phyloP scores from a whole-genome alignment of 148 eudicot genomes.

The Vaccinium myrtillus region DNA sequence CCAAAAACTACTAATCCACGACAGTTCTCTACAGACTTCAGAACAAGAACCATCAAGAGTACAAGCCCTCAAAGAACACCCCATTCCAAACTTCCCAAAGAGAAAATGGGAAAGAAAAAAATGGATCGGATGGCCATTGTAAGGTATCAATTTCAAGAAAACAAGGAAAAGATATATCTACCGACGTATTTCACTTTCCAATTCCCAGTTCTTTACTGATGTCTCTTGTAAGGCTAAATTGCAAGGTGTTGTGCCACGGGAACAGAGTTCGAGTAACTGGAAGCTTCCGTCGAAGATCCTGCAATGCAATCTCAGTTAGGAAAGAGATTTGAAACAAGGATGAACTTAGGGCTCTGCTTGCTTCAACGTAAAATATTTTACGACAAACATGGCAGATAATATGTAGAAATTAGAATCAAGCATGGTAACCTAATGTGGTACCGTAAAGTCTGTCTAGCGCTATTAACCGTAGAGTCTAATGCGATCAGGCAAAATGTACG shows the following conservation, averaged over 20 bases:
- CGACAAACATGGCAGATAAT: neutral
- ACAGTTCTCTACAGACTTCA: neutral
- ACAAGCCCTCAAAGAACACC: conserved; percentile 5
- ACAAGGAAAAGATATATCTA: conserved; percentile 16
- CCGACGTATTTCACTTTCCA: conserved; percentile 32
- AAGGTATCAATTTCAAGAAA: neutral
- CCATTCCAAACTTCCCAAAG: neutral
- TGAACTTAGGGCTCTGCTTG: neutral
- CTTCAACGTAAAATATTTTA: too few relatives aligned
- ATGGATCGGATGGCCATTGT: neutral
- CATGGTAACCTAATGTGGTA: neutral
- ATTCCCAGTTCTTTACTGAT: conserved; percentile 56
- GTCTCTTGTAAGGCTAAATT: conserved; percentile 79
- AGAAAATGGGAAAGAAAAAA: conserved; percentile 13
- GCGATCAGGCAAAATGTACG: neutral
- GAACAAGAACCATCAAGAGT: neutral
- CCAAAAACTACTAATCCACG: neutral
- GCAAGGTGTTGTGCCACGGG: conserved; percentile 88
- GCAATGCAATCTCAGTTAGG: conserved; percentile 2
- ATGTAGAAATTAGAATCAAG: neutral
- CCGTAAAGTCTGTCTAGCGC: neutral
- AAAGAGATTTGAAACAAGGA: neutral
- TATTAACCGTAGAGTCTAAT: neutral
- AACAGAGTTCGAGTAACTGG: conserved; percentile 90
- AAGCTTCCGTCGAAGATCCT: conserved; percentile 90